phyloP scores from a whole-genome alignment of 106 monocot species.

The Platanthera guangdongensis region DNA sequence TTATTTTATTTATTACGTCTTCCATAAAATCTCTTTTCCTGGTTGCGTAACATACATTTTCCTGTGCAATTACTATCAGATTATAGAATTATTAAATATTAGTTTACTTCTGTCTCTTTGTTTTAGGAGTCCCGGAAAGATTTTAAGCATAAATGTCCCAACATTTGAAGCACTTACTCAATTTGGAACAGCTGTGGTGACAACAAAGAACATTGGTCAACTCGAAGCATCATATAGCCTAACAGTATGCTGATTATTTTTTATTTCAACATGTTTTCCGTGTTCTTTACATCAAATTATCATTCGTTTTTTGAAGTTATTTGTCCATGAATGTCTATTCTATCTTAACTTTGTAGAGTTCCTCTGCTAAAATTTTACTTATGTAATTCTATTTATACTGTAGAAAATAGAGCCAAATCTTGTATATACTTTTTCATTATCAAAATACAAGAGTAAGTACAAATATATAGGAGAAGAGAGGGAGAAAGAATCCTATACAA shows the following conservation, averaged over 20 bases:
- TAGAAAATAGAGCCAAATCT: too few species aligned
- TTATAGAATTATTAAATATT: not conserved
- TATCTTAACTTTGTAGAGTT: not conserved
- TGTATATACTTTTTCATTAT: too few species aligned
- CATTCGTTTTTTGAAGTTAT: not conserved
- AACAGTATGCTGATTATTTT: slow-evolving; percentile 36
- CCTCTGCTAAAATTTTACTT: too few species aligned
- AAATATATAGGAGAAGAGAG: too few species aligned
- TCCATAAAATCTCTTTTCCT: not conserved
- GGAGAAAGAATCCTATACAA: too few species aligned
- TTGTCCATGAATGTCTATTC: not conserved
- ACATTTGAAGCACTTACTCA: slow-evolving; percentile 90
- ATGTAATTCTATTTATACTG: too few species aligned
- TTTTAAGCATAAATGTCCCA: slow-evolving; percentile 65
- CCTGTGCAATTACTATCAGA: not conserved
- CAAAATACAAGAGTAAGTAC: too few species aligned
- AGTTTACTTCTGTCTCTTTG: slow-evolving; percentile 1
- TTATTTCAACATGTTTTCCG: not conserved
- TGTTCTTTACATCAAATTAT: not conserved
- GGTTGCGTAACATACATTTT: not conserved
- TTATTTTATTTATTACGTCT: not conserved
- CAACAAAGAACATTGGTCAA: slow-evolving; percentile 71
- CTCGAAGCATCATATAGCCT: slow-evolving; percentile 90
- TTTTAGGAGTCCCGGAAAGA: slow-evolving; percentile 91
- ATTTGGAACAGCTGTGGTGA: slow-evolving; percentile 61